Conservation (phyloP, 2,329 filamentous ascomycete genomes). For the Paradendryphiella salina region DNA sequence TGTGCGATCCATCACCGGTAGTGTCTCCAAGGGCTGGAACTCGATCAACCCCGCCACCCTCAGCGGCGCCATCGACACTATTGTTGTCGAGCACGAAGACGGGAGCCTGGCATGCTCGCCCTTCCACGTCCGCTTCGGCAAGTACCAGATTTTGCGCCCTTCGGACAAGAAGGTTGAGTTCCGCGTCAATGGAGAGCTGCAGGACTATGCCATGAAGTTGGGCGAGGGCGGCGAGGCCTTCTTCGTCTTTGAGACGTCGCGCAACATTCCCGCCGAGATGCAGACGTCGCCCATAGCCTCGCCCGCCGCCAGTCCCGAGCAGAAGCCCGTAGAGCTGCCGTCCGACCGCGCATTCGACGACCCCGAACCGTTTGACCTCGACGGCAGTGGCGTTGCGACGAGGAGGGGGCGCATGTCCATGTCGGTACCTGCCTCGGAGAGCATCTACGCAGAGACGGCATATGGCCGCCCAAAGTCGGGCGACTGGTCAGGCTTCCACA, state of each 20-base stretch:
- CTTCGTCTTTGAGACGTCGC: constrained; percentile 95
- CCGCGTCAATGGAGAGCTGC: constrained; percentile 86
- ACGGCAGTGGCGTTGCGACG: constrained; percentile 45
- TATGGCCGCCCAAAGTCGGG: constrained; percentile 36
- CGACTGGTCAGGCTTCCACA: constrained; percentile 43
- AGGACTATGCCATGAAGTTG: constrained; percentile 96
- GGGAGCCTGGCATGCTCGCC: constrained; percentile 86
- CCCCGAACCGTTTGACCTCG: constrained; percentile 70
- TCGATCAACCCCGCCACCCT: constrained; percentile 98
- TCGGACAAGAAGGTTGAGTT: constrained; percentile 99
- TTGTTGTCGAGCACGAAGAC: constrained; percentile 96
- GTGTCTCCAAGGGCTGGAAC: constrained; percentile 98
- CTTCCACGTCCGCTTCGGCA: constrained; percentile 98
- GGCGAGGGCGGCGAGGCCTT: constrained; percentile 97
- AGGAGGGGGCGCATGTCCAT: constrained; percentile 39
- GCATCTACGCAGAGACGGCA: constrained; percentile 21
- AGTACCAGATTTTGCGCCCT: constrained; percentile 92
- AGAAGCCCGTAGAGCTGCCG: constrained; percentile 57
- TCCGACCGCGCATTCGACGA: constrained; percentile 61
- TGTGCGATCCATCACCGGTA: constrained; percentile 92
- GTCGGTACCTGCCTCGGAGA: constrained; percentile 32
- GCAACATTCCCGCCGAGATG: constrained; percentile 86
- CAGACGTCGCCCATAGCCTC: constrained; percentile 95
- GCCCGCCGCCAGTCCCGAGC: constrained; percentile 77
- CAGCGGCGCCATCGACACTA: constrained; percentile 97